Evolutionary conservation across 2,329 filamentous ascomycete genomes (phyloP).

Genomic region (Hymenoscyphus linearis): DNA sequence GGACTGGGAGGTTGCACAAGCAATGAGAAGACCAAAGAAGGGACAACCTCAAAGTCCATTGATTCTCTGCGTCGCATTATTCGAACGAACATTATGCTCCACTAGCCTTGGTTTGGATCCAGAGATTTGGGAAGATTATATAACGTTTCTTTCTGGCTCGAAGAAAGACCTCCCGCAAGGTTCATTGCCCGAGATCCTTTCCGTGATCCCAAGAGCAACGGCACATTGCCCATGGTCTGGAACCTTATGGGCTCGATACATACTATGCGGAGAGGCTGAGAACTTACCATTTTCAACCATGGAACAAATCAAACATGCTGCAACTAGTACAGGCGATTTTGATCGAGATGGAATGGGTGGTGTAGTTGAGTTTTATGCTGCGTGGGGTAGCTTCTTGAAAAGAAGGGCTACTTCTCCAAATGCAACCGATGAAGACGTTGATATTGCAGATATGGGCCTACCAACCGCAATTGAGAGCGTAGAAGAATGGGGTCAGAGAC

Average conservation of each 20-base stretch:
- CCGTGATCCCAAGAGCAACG: constrained; percentile 75
- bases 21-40: constrained; percentile 47
- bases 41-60: constrained; percentile 41
- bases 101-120: constrained; percentile 66
- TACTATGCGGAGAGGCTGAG: constrained; percentile 77
- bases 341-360: constrained; percentile 83
- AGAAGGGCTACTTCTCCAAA: constrained; percentile 72
- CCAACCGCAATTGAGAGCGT: constrained; percentile 82
- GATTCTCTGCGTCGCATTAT: constrained; percentile 60
- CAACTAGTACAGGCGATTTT: constrained; percentile 78
- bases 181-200: constrained; percentile 49
- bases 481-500: constrained; percentile 64
- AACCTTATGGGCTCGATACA: constrained; percentile 81
- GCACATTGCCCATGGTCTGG: constrained; percentile 93
- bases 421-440: constrained; percentile 74
- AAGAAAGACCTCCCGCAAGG: constrained; percentile 31
- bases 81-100: constrained; percentile 66
- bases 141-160: constrained; percentile 26
- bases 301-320: constrained; percentile 84
- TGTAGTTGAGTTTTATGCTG: constrained; percentile 83
- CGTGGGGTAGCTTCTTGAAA: constrained; percentile 92
- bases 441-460: constrained; percentile 86
- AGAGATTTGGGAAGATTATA: constrained; percentile 74
- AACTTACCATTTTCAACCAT: constrained; percentile 72
- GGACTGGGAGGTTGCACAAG: constrained; percentile 72